Evolutionary conservation across 2,329 filamentous ascomycete genomes (phyloP).

Genomic region (Trichoderma cornu-damae): DNA sequence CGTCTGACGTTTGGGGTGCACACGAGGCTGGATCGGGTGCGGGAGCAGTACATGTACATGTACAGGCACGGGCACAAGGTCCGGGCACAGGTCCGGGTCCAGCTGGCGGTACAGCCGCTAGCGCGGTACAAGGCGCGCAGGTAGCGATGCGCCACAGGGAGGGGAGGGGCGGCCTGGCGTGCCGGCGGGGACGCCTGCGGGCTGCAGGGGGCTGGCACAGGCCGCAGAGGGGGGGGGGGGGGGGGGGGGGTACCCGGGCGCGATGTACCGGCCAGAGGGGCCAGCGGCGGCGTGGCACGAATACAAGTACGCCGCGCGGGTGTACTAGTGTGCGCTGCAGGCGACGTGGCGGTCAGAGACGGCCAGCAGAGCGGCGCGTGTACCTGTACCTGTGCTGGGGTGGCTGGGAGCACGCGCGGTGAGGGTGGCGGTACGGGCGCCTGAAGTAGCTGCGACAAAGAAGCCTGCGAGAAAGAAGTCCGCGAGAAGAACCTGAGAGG

Average conservation of each 20-base stretch:
- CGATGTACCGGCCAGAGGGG: constrained; percentile 6
- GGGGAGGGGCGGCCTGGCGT: constrained; percentile 9
- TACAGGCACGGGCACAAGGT: too few species aligned
- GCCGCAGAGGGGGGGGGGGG: background rate
- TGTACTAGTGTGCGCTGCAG: constrained; percentile 8
- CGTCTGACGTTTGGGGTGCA: constrained; percentile 37
- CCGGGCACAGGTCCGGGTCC: too few species aligned
- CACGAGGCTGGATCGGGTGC: constrained; percentile 35
- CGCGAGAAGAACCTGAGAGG: too few species aligned
- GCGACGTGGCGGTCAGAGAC: constrained; percentile 16
- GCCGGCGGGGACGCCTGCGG: constrained; percentile 18
- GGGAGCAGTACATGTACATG: background rate
- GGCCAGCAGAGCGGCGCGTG: background rate
- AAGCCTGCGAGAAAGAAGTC: too few species aligned
- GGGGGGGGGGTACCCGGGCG: constrained; percentile 1
- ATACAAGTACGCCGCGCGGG: background rate
- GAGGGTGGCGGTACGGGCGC: constrained; percentile 15
- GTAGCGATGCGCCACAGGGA: constrained; percentile 16
- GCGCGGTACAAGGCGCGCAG: constrained; percentile 9
- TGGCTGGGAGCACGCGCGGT: constrained; percentile 8
- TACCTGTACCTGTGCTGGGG: background rate
- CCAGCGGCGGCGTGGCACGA: constrained; percentile 12
- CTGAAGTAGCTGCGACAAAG: background rate
- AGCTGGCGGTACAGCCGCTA: constrained; percentile 22
- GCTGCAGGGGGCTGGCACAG: constrained; percentile 17